These are phyloP conservation scores for Populus davidiana DNA, from an alignment of 345 rosid genomes.

Conservation along the genomic window DNA sequence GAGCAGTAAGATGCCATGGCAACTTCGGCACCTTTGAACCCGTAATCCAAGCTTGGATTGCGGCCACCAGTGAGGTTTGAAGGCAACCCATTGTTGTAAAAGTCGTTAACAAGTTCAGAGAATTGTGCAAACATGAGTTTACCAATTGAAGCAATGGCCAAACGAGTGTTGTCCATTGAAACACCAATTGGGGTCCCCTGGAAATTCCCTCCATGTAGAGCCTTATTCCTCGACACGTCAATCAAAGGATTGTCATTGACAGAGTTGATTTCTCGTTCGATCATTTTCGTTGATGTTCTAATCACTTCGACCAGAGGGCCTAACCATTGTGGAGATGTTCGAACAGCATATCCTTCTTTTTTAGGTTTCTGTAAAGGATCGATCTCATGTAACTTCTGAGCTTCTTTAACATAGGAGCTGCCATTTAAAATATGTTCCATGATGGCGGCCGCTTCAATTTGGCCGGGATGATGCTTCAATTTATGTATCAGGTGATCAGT, in stretches of 20 bases:
- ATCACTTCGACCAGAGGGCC: slow-evolving; percentile 35
- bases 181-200: slow-evolving; percentile 39
- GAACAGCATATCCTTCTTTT: slow-evolving; percentile 30
- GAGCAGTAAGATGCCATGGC: slow-evolving; percentile 41
- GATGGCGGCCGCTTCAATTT: slow-evolving; percentile 35
- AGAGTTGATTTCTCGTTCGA: slow-evolving; percentile 33
- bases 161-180: slow-evolving; percentile 34
- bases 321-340: slow-evolving; percentile 36
- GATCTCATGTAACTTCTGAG: slow-evolving; percentile 23
- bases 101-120: slow-evolving; percentile 34
- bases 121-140: slow-evolving; percentile 36
- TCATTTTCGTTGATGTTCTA: slow-evolving; percentile 30
- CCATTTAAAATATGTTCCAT: slow-evolving; percentile 38
- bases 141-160: slow-evolving; percentile 30
- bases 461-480: slow-evolving; percentile 37
- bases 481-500: slow-evolving; percentile 34
- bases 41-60: slow-evolving; percentile 38
- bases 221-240: slow-evolving; percentile 28
- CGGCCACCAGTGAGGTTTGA: slow-evolving; percentile 33
- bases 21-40: slow-evolving; percentile 37
- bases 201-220: slow-evolving; percentile 32
- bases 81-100: slow-evolving; percentile 33
- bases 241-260: slow-evolving; percentile 37
- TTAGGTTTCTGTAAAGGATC: slow-evolving; percentile 36
- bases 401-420: slow-evolving; percentile 27